Evolutionary conservation across 2,329 filamentous ascomycete genomes (phyloP), one percentile per base, ranked within the genome.

Genomic region (Verticillium dahliae): DNA sequence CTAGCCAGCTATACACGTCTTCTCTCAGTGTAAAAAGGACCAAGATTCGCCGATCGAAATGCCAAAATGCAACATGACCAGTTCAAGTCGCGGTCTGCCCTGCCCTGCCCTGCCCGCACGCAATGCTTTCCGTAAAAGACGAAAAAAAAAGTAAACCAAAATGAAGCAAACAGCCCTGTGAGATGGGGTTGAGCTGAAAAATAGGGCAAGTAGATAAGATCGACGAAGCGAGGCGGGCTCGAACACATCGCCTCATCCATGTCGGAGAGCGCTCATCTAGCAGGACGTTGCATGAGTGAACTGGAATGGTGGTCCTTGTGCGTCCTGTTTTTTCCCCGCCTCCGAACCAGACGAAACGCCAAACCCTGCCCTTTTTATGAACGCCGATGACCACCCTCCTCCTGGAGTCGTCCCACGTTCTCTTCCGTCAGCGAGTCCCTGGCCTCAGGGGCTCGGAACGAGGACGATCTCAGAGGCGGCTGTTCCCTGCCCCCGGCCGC

Each of bases 341-440:
- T 13, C 18, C n/a, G 4, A 35, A 57, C 9, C 27, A 34, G 34
- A 57, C n/a, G 34, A 9, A 38, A 57, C 15, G 35, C 55, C 15
- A 22, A n/a, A n/a, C n/a, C 6, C 18, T n/a, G 27, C 27, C 27
- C 27, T 31, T 4, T 27, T 37, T 10, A 52, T 14, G n/a, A 52
- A 52, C 45, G 45, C 45, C 61, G 57, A 38, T 62, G 59, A 14
- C 27, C 27, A 31, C 64, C 75, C 61, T 78, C 74, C 61, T 71
- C 72, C 61, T 75, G 75, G 55, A 84, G 67, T 63, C 74, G 81
- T 39, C 78, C 80, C 56, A 85, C 72, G 65, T 85, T 85, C 67
- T 82, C 82, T 64, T 82, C 78, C 1, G 82, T 85, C 63, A 85
- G 66, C 5, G 77, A 77, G 60, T 83, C 79, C 3, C 76, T 76